Conservation (phyloP, 352 stramenopile species). For the Thraustotheca clavata region DNA sequence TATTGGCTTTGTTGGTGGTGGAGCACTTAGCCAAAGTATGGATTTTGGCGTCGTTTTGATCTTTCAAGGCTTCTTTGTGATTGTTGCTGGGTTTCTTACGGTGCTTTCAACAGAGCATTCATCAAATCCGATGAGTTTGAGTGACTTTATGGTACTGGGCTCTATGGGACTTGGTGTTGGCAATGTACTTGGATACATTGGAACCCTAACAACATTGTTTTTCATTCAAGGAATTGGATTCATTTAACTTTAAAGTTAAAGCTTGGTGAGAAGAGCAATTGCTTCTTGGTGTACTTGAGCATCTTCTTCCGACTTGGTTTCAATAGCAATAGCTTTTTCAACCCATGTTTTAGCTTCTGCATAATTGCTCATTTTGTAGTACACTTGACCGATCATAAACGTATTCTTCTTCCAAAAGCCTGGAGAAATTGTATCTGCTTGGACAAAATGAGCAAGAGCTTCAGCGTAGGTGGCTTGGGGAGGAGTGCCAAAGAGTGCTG, state of each 20-base stretch:
- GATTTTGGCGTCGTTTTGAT: constrained; percentile 8
- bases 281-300: constrained; percentile 59
- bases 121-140: background rate
- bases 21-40: background rate
- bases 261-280: constrained; percentile 51
- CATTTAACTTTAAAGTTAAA: constrained; percentile 23
- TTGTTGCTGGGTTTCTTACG: background rate
- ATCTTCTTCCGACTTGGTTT: constrained; percentile 53
- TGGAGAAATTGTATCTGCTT: constrained; percentile 63
- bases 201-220: background rate
- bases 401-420: constrained; percentile 81
- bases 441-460: constrained; percentile 58
- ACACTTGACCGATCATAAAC: constrained; percentile 69
- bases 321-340: constrained; percentile 54
- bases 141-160: constrained; percentile 15
- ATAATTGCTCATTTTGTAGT: constrained; percentile 71
- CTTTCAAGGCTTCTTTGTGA: constrained; percentile 16
- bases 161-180: constrained; percentile 4
- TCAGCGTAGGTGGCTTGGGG: constrained; percentile 78
- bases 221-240: background rate
- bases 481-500: constrained; percentile 70
- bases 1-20: background rate
- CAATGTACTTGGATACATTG: constrained; percentile 13
- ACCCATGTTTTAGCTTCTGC: constrained; percentile 58
- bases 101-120: background rate